Conservation (phyloP, 768 basidiomycete genomes). For the Lentinus tigrinus region DNA sequence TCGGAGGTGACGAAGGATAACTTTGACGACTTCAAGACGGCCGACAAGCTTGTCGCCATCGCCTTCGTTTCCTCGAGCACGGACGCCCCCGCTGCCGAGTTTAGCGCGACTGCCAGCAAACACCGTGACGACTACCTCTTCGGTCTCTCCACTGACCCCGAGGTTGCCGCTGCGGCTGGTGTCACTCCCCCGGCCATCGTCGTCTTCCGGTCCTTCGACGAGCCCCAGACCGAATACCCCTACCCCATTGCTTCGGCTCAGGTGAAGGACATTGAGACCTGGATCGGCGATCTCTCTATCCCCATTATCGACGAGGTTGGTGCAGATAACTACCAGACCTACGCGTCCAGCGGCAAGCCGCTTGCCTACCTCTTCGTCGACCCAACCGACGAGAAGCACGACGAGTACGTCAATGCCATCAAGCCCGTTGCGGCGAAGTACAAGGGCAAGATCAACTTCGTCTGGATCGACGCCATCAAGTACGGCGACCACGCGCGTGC, state of each 20-base stretch:
- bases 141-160: constrained; percentile 76
- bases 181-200: constrained; percentile 83
- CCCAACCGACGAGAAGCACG: constrained; percentile 63
- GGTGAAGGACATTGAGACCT: constrained; percentile 63
- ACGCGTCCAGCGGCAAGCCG: constrained; percentile 80
- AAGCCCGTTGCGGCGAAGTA: constrained; percentile 76
- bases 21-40: constrained; percentile 79
- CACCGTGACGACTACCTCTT: constrained; percentile 95
- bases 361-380: constrained; percentile 95
- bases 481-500: constrained; percentile 96
- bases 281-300: constrained; percentile 81
- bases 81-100: constrained; percentile 69
- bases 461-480: constrained; percentile 95
- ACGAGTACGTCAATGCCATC: constrained; percentile 63
- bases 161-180: constrained; percentile 64
- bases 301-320: constrained; percentile 91
- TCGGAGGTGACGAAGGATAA: constrained; percentile 75
- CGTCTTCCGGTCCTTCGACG: constrained; percentile 91
- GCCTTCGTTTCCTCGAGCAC: constrained; percentile 79
- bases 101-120: constrained; percentile 76
- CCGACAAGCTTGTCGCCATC: constrained; percentile 89
- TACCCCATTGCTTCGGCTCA: constrained; percentile 56
- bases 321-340: constrained; percentile 88
- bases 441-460: constrained; percentile 92
- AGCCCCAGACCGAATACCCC: constrained; percentile 69